A percentile compares a stretch with the other conserved stretches of the same genome.
These are phyloP conservation scores for Geranium rotundifolium DNA, from an alignment of 345 rosid genomes.

Conservation along the genomic window DNA sequence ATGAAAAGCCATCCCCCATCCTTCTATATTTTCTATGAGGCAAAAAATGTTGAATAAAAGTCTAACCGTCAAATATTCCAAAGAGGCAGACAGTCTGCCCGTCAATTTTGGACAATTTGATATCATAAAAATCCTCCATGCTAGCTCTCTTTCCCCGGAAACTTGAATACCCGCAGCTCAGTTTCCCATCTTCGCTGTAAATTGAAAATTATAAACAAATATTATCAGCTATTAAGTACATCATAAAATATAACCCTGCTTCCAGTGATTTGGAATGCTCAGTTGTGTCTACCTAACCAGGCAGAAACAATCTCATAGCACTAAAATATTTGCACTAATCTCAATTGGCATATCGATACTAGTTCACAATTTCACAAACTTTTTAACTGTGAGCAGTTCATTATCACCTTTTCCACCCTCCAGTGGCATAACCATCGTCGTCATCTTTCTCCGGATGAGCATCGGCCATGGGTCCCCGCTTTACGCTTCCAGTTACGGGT, in stretches of 20 bases:
- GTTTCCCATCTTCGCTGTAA: constrained; percentile 72
- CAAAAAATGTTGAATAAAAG: constrained; percentile 11
- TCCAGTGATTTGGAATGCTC: background rate
- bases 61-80: constrained; percentile 95
- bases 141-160: constrained; percentile 91
- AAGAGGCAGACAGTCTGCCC: constrained; percentile 80
- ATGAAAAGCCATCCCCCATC: background rate
- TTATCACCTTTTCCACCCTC: constrained; percentile 84
- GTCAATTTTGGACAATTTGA: constrained; percentile 56
- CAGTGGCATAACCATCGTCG: constrained; percentile 57
- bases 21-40: background rate
- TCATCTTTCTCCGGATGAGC: constrained; percentile 50
- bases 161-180: constrained; percentile 94
- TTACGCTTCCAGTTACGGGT: constrained; percentile 25
- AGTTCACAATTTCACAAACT: background rate
- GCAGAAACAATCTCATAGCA: background rate
- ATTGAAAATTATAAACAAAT: constrained; percentile 4
- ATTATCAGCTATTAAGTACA: constrained; percentile 1
- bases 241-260: background rate
- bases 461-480: constrained; percentile 26
- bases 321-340: background rate
- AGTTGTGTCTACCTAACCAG: background rate
- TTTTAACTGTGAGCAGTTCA: background rate
- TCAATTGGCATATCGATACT: background rate
- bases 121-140: constrained; percentile 91